A percentile compares a stretch with the other conserved stretches of the same genome.
These are phyloP conservation scores for Cutaneotrichosporon cavernicola DNA, from an alignment of 1,284 basidiomycete species.

Conservation along the genomic window DNA sequence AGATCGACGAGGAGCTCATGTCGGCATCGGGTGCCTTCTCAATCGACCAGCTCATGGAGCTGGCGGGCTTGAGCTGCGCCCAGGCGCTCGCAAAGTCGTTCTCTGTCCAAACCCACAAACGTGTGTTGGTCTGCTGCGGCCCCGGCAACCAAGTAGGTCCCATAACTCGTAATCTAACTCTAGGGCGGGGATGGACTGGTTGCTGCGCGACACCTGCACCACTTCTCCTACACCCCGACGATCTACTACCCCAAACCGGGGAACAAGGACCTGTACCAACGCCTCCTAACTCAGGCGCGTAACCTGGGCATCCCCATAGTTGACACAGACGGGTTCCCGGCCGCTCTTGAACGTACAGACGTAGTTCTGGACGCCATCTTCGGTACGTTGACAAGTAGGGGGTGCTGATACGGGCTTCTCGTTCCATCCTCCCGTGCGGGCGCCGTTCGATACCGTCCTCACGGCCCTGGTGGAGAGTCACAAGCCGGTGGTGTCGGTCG, in stretches of 20 bases:
- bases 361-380: slow-evolving; percentile 94
- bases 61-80: slow-evolving; percentile 95
- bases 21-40: slow-evolving; percentile 77
- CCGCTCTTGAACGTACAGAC: slow-evolving; percentile 65
- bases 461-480: slow-evolving; percentile 64
- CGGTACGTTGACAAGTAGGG: slow-evolving; percentile 51
- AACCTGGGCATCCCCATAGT: slow-evolving; percentile 79
- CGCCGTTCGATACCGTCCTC: slow-evolving; percentile 80
- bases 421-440: slow-evolving; percentile 80
- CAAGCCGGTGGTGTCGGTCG: slow-evolving; percentile 82
- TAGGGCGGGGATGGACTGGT: slow-evolving; percentile 93
- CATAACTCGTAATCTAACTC: slow-evolving; percentile 3
- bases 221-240: slow-evolving; percentile 82
- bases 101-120: slow-evolving; percentile 63
- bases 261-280: slow-evolving; percentile 79
- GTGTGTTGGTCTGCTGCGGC: slow-evolving; percentile 89
- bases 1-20: slow-evolving; percentile 95
- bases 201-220: slow-evolving; percentile 86
- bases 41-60: slow-evolving; percentile 96
- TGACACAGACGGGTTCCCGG: slow-evolving; percentile 57
- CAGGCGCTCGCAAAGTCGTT: slow-evolving; percentile 80
- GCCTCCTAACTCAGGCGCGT: slow-evolving; percentile 78
- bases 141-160: slow-evolving; percentile 77
- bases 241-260: slow-evolving; percentile 88
- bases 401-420: slow-evolving; percentile 66